These are phyloP conservation scores for Ceratocystis diversiconidia DNA, from an alignment of 2,329 filamentous ascomycete species.

Conservation along the genomic window DNA sequence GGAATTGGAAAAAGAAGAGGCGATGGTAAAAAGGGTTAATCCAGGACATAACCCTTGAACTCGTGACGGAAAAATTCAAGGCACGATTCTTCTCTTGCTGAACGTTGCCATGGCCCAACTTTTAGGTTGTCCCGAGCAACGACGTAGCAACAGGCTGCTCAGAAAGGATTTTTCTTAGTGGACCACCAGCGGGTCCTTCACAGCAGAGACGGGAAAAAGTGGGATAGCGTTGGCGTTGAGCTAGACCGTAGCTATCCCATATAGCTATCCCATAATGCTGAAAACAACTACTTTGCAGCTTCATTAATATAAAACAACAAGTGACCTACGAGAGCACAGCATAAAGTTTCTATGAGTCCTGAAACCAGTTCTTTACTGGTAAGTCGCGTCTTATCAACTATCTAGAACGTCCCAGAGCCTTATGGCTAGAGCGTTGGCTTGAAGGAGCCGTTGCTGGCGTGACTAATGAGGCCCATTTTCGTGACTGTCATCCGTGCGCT, in stretches of 20 bases:
- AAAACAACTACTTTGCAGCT: too few species aligned
- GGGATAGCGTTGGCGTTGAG: neutral
- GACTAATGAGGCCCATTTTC: neutral
- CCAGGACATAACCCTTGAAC: too few species aligned
- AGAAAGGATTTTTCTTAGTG: neutral
- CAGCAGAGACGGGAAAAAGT: neutral
- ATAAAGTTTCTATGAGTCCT: too few species aligned
- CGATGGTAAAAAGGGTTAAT: too few species aligned
- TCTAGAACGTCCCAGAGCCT: neutral
- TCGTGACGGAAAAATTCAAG: too few species aligned
- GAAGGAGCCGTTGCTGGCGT: neutral
- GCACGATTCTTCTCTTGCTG: too few species aligned
- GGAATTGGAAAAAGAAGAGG: too few species aligned
- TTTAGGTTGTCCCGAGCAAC: neutral
- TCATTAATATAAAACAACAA: too few species aligned
- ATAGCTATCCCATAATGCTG: too few species aligned
- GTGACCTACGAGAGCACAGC: too few species aligned
- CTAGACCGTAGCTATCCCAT: neutral
- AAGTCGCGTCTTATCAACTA: neutral
- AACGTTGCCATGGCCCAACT: neutral
- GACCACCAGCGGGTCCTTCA: neutral
- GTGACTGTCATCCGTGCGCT: neutral
- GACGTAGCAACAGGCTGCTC: neutral
- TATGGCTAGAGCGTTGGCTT: neutral
- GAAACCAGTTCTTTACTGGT: neutral